Conservation (phyloP, 1,284 basidiomycete species). For the Ustilago lituana region DNA sequence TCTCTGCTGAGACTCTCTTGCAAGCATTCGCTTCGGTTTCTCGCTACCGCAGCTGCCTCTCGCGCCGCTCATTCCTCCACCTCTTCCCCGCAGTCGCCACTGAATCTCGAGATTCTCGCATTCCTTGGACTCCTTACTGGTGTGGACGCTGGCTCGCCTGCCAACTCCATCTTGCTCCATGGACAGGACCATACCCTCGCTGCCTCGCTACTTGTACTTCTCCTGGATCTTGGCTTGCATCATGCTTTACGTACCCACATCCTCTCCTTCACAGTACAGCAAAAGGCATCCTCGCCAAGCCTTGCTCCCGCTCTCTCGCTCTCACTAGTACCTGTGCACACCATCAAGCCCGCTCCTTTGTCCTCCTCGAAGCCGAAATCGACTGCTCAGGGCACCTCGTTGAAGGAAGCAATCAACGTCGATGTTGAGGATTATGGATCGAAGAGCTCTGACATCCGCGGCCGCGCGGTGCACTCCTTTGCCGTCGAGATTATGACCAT, state of each 20-base stretch:
- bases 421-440: constrained; percentile 9
- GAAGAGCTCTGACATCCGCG: not conserved
- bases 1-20: constrained; percentile 24
- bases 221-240: constrained; percentile 33
- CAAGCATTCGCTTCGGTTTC: constrained; percentile 35
- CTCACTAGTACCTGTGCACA: constrained; percentile 27
- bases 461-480: constrained; percentile 30
- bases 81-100: not conserved
- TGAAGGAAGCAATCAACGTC: constrained; percentile 16
- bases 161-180: constrained; percentile 11
- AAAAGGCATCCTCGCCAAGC: constrained; percentile 24
- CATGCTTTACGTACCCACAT: constrained; percentile 35
- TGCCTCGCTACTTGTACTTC: constrained; percentile 25
- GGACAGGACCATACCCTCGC: constrained; percentile 8
- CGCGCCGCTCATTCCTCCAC: not conserved
- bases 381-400: constrained; percentile 3
- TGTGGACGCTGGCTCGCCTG: constrained; percentile 12
- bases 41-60: constrained; percentile 9
- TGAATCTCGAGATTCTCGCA: constrained; percentile 24
- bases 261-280: constrained; percentile 28
- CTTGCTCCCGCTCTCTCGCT: constrained; percentile 28
- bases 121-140: constrained; percentile 34
- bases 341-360: constrained; percentile 15
- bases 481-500: constrained; percentile 44
- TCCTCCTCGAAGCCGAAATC: not conserved